phyloP scores from a whole-genome alignment of 257 asterid genomes.

The Capsicum chinense region DNA sequence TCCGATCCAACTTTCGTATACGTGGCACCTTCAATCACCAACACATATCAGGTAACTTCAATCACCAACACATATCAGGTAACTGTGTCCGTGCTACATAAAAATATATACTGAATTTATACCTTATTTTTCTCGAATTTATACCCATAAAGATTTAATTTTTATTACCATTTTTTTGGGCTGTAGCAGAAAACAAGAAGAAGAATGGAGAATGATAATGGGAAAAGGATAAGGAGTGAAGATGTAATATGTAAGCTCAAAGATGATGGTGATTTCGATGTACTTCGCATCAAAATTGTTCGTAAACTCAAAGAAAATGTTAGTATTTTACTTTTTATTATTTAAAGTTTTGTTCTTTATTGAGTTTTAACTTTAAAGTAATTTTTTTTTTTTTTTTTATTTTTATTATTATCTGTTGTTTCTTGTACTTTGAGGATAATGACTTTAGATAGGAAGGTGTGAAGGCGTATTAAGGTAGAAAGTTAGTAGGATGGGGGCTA shows the following conservation, averaged over 20 bases:
- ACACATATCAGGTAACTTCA: too few relatives aligned
- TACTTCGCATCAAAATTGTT: constrained; percentile 74
- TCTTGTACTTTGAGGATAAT: too few relatives aligned
- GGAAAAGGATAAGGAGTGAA: constrained; percentile 42
- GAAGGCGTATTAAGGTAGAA: too few relatives aligned
- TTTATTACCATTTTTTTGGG: neutral
- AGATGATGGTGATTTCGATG: constrained; percentile 92
- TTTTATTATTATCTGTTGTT: too few relatives aligned
- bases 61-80: too few relatives aligned
- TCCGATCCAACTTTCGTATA: too few relatives aligned
- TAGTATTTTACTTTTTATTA: constrained; percentile 31
- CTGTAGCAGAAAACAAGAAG: neutral
- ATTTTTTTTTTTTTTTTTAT: neutral
- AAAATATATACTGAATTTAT: too few relatives aligned
- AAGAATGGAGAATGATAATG: constrained; percentile 7
- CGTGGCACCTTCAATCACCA: too few relatives aligned
- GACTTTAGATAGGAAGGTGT: too few relatives aligned
- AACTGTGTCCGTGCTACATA: too few relatives aligned
- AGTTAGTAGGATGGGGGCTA: too few relatives aligned
- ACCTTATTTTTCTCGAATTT: neutral
- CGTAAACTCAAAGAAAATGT: constrained; percentile 81
- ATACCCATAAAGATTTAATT: neutral
- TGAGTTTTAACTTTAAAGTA: neutral
- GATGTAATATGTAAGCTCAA: constrained; percentile 76
- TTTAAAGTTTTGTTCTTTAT: neutral